Evolutionary conservation across 2,329 filamentous ascomycete genomes (phyloP), one percentile per base, ranked within the genome.

Genomic region (Colletotrichum liriopes): DNA sequence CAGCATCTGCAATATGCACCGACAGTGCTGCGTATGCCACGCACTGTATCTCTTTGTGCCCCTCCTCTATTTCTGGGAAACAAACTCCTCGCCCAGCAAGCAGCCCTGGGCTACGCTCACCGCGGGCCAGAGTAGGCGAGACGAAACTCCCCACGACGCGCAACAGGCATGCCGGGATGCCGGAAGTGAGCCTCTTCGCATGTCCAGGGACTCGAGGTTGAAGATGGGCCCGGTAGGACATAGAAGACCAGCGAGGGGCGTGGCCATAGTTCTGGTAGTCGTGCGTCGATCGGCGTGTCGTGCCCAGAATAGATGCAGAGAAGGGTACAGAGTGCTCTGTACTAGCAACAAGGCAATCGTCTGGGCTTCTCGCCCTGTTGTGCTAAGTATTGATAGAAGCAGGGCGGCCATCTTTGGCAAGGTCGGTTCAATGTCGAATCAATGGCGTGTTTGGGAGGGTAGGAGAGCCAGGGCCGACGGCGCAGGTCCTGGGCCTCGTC

Each of bases 261-360:
- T 71, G 68, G 20, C 35, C 23, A 32, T 68, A 71, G 43, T 32
- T 32, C 20, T 58, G 43, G 56, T 11, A 39, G 41, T 37, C 39
- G 45, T 51, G 52, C 51, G 43, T 68, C 65, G 32, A 37, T 51
- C 52, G 56, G 52, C 45, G 35, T 18, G 26, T 68, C 43, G 68
- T 68, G 49, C 68, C 51, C 65, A 71, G 68, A 71, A 68, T 71
- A 71, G 68, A 71, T 68, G 65, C 49, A 51, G 23, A 47, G 51
- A 51, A 52, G 20, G 32, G 32, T 54, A 26, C 23, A 26, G 23
- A 26, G 23, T 26, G 23, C 23, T 26, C 23, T 26, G 23, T 26
- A 43, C 58, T 56, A 39, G 67, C 47, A 59, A 61, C 45, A 51
- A 51, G 8, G 26, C 59, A n/a, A 35, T 23, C 16, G 55, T 43